Base-by-base conservation (phyloP, 352 stramenopile genomes). In the Pythium biforme region DNA sequence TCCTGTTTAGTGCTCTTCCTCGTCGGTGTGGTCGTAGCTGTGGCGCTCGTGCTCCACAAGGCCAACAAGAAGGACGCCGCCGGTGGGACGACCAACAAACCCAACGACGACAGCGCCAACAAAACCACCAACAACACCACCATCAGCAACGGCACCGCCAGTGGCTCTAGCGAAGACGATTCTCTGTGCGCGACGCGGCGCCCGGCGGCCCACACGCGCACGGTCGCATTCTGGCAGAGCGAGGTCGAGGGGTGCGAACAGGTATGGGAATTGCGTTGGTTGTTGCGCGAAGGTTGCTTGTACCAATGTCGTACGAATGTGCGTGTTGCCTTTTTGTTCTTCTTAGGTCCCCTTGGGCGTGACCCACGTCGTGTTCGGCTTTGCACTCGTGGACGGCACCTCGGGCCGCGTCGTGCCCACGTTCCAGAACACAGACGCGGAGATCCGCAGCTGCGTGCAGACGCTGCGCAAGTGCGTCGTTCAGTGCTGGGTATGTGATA, bases 211-310 rank as follows among this genome's bases (percentile, higher is more conserved):
- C 64, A 83, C 23, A 62, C 87, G n/a, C 82, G 84, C 11, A 83
- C 79, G 0, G 77, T 93, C 12, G 80, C 75, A 22, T 93, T 93
- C 70, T 93, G 84, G 84, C 84, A 93, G 67, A 88, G 72, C 52
- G 82, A 93, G 69, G 76, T 90, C 56, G 67, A 69, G 17, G 84
- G 81, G 4, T 93, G 84, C 65, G 80, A 93, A 26, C 77, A 74
- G 20, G 76, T 92, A n/a, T 33, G 34, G 20, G 15, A 3, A 27
- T 9, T 49, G 11, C 10, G 33, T 6, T 57, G 31, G 25, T 23
- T 48, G 48, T 64, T 39, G 27, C 45, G 19, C 20, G 31, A 64
- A 49, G 19, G 63, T 52, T 31, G 23, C 23, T 6, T 23, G 22
- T 55, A 19, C 19, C 17, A 46, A 43, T 58, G 55, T 66, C 39